These are phyloP conservation scores for Ulota crispa DNA, from an alignment of 225 moss, liverwort and hornwort species.

Conservation along the genomic window DNA sequence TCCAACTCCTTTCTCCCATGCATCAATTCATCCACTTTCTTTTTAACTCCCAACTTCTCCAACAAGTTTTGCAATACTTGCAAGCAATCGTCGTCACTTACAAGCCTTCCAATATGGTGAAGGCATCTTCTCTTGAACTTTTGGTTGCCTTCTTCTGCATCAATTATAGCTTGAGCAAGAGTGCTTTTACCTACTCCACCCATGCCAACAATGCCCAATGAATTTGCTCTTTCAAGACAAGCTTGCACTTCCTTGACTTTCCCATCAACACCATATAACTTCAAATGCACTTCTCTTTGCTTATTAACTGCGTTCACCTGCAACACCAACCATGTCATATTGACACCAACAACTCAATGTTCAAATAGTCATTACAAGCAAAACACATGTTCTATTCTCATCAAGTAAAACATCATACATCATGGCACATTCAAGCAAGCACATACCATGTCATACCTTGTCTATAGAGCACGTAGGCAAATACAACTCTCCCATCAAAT, in stretches of 20 bases:
- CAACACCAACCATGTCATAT: neutral
- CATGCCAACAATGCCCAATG: neutral
- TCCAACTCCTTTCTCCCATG: neutral
- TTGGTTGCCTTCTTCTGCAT: neutral
- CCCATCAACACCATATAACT: neutral
- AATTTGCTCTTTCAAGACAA: neutral
- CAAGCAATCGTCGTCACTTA: neutral
- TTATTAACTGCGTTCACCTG: neutral
- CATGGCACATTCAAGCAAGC: too few species aligned
- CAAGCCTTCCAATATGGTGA: neutral
- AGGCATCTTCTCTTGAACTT: neutral
- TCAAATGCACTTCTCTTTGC: fast-evolving
- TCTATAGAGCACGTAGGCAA: too few species aligned
- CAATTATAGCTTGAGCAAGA: neutral
- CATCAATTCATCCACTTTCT: neutral
- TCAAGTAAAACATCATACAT: too few species aligned
- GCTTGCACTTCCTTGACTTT: neutral
- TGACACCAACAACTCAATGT: too few species aligned
- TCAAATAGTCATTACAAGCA: too few species aligned
- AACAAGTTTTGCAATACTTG: neutral
- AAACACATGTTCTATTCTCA: too few species aligned
- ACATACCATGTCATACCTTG: too few species aligned
- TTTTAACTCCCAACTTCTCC: neutral
- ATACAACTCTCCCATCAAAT: too few species aligned
- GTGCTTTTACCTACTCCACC: neutral